Conservation (phyloP, 805 yeast genomes). For the Clavispora asparagi region DNA sequence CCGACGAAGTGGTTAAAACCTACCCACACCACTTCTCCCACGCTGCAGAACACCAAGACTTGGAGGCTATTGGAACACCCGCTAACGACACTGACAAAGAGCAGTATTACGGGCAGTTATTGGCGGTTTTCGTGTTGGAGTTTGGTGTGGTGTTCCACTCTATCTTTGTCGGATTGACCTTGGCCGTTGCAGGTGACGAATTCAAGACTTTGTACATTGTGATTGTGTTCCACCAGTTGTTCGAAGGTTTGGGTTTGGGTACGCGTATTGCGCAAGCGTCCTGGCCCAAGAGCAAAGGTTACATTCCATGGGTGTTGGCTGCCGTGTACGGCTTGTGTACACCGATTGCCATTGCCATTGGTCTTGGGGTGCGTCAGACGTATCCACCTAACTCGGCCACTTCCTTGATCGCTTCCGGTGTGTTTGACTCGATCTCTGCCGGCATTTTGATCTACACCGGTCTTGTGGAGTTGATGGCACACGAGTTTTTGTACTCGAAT, state of each 20-base stretch:
- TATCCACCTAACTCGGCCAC: constrained; percentile 30
- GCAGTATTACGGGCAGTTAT: constrained; percentile 50
- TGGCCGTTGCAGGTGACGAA: constrained; percentile 75
- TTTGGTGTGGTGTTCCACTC: constrained; percentile 83
- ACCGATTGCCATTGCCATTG: constrained; percentile 32
- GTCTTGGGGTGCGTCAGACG: constrained; percentile 29
- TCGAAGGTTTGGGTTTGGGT: constrained; percentile 84
- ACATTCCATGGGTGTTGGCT: constrained; percentile 44
- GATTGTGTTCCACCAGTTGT: constrained; percentile 69
- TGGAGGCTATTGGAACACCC: constrained; percentile 35
- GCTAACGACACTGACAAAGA: constrained; percentile 33
- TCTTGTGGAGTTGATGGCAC: constrained; percentile 35
- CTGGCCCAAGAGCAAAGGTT: constrained; percentile 44
- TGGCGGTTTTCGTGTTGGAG: constrained; percentile 59
- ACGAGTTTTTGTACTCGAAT: constrained; percentile 30
- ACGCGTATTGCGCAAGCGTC: constrained; percentile 61
- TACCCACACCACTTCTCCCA: constrained; percentile 42
- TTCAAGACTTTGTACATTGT: constrained; percentile 69
- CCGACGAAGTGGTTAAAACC: constrained; percentile 15
- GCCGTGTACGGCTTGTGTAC: constrained; percentile 26
- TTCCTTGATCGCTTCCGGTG: constrained; percentile 29
- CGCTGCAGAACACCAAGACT: constrained; percentile 41
- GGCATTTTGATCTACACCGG: constrained; percentile 34
- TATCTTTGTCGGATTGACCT: constrained; percentile 70
- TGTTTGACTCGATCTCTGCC: constrained; percentile 30